These are phyloP conservation scores for Echeveria elegans DNA, from an alignment of 164 flowering plant species.

Conservation along the genomic window DNA sequence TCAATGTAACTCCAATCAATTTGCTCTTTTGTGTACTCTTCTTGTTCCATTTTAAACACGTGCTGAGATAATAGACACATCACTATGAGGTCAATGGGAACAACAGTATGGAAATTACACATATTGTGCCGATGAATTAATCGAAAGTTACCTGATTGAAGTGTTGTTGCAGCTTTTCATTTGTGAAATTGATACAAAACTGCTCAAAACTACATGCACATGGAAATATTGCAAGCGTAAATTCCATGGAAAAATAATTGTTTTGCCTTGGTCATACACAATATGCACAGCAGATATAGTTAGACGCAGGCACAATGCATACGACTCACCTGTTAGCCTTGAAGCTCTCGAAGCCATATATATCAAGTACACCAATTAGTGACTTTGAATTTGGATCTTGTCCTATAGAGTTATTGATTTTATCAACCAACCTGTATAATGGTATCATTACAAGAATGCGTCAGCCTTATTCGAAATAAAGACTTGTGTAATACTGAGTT, in stretches of 20 bases:
- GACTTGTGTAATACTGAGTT: neutral
- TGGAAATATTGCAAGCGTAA: neutral
- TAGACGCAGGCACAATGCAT: neutral
- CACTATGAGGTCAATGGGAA: neutral
- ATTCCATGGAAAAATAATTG: no score
- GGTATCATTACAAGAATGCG: neutral
- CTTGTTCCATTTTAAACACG: conserved; percentile 83
- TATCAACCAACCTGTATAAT: conserved; percentile 58
- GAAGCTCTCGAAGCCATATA: conserved; percentile 81
- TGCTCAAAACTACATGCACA: conserved; percentile 63
- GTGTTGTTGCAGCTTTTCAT: conserved; percentile 80
- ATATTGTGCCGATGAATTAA: neutral
- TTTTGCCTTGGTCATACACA: no score
- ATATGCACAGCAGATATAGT: neutral
- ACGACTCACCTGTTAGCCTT: conserved; percentile 52
- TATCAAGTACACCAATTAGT: conserved; percentile 74
- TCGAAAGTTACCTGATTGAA: conserved; percentile 52
- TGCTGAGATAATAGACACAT: conserved; percentile 29
- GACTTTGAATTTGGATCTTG: conserved; percentile 59
- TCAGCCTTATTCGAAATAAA: neutral
- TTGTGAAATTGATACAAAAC: conserved; percentile 72
- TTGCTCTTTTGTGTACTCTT: conserved; percentile 70
- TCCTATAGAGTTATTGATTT: conserved; percentile 62
- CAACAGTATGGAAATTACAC: neutral
- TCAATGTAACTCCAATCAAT: conserved; percentile 84